Evolutionary conservation across 2,329 filamentous ascomycete species (phyloP), one percentile per base, ranked within the genome.

Genomic region (Coniochaeta pulveracea): DNA sequence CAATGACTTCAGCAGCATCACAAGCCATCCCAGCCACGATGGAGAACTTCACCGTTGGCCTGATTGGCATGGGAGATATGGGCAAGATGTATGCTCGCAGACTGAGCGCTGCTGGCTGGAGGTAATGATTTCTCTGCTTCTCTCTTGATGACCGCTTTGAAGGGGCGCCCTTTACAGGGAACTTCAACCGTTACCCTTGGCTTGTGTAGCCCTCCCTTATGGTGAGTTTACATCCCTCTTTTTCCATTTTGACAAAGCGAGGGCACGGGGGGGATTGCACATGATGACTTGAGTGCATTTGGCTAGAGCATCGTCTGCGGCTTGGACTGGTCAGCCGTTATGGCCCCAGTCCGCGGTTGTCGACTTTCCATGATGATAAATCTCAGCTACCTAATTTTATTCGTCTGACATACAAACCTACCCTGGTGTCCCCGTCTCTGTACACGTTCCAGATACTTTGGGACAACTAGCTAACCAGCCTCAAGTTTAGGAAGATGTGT

Each of bases 231-330:
- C 19, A 19, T 44, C 48, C 39, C 31, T 29, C 25, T 26, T 46
- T 40, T 29, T 35, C 37, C 34, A 33, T 34, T 33, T 26, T 24
- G 26, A 19, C 16, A 29, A 34, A 18, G n/a, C n/a, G 17, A 19
- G 28, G 28, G 16, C 10, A 31, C 28, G 29, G 23, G 28, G 30
- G 22, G 35, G 24, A 38, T 37, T 56, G 57, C 57, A 56, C 19
- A 86, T 93, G 89, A 96, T 96, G 89, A 96, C 89, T 85, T 89
- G 89, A 96, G 89, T 88, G 89, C 89, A 96, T 96, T 96, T 96
- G 89, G 89, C 89, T 96, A 85, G 89, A 96, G 89, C 72, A 93
- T 86, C 76, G 76, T 66, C 61, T 64, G 68, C 64, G 61, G 64
- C 55, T 59, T 50, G 60, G 60, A 65, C 25, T 65, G 66, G 66